Percentiles rank a stretch among this genome's conserved stretches.
Evolutionary conservation across 192 early-diverging fungal species (phyloP).

Genomic region (Mortierella hygrophila): DNA sequence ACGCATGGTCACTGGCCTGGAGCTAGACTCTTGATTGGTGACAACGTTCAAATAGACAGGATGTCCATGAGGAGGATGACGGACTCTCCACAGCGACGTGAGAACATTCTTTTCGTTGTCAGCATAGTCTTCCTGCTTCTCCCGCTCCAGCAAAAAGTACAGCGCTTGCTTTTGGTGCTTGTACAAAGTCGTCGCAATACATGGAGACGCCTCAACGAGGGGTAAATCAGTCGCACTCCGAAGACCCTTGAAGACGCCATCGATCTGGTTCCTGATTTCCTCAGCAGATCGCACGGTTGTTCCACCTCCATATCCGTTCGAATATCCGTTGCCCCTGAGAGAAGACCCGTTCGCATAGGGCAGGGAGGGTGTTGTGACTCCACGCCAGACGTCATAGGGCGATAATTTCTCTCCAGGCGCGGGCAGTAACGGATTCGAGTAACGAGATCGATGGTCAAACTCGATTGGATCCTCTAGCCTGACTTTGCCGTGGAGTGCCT

Average conservation of each 20-base stretch:
- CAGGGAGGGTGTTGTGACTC: constrained; percentile 22
- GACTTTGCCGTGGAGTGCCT: constrained; percentile 41
- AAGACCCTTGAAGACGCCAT: constrained; percentile 71
- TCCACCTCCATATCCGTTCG: constrained; percentile 26
- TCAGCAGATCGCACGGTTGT: constrained; percentile 32
- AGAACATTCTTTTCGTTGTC: constrained; percentile 58
- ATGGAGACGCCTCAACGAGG: constrained; percentile 63
- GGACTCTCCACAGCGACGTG: constrained; percentile 58
- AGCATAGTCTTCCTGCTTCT: constrained; percentile 71
- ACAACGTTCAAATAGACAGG: constrained; percentile 62
- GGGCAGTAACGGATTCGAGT: constrained; percentile 46
- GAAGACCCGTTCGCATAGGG: constrained; percentile 24
- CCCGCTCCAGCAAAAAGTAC: constrained; percentile 82
- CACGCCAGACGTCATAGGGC: constrained; percentile 44
- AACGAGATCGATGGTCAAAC: constrained; percentile 55
- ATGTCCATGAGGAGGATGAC: constrained; percentile 53
- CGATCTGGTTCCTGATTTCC: constrained; percentile 64
- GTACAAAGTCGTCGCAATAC: constrained; percentile 68
- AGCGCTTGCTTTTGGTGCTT: constrained; percentile 89
- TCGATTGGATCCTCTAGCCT: constrained; percentile 50
- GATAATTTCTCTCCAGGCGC: constrained; percentile 40
- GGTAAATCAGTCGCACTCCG: constrained; percentile 60
- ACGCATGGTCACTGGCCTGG: constrained; percentile 59
- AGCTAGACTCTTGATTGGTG: constrained; percentile 57
- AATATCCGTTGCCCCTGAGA: constrained; percentile 24